Evolutionary conservation across 2,329 filamentous ascomycete species (phyloP).

Genomic region (Ceratocystis albifundus): DNA sequence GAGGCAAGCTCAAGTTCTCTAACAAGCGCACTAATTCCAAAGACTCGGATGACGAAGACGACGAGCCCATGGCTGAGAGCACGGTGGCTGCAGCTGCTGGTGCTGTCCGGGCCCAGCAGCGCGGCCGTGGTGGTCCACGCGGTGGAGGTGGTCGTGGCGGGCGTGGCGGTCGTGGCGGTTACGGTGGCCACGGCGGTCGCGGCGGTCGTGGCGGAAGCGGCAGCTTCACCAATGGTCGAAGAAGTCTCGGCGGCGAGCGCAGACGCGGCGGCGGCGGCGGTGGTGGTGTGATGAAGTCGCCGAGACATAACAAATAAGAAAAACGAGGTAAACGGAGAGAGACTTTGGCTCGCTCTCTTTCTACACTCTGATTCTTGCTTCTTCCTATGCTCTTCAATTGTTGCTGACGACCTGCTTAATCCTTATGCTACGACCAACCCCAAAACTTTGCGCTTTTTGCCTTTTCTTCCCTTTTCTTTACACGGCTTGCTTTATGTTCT

Average conservation of each 20-base stretch:
- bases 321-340: not conserved
- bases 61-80: conserved; percentile 41
- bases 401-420: conserved; percentile 13
- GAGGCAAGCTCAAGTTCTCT: conserved; percentile 60
- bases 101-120: conserved; percentile 15
- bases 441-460: conserved; percentile 7
- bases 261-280: conserved; percentile 27
- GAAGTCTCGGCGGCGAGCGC: conserved; percentile 42
- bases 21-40: conserved; percentile 44
- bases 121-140: conserved; percentile 26
- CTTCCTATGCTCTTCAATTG: conserved; percentile 6
- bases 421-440: conserved; percentile 4
- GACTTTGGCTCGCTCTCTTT: not conserved
- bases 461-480: conserved; percentile 2
- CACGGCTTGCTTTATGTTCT: not conserved
- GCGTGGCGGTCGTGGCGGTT: conserved; percentile 30
- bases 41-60: conserved; percentile 38
- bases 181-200: conserved; percentile 29
- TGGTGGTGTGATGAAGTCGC: conserved; percentile 35
- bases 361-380: conserved; percentile 3
- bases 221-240: conserved; percentile 37
- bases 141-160: conserved; percentile 31
- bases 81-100: conserved; percentile 30
- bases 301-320: conserved; percentile 14
- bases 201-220: conserved; percentile 38